Evolutionary conservation across 129 eudicot species (phyloP).

Genomic region (Flaveria robusta): DNA sequence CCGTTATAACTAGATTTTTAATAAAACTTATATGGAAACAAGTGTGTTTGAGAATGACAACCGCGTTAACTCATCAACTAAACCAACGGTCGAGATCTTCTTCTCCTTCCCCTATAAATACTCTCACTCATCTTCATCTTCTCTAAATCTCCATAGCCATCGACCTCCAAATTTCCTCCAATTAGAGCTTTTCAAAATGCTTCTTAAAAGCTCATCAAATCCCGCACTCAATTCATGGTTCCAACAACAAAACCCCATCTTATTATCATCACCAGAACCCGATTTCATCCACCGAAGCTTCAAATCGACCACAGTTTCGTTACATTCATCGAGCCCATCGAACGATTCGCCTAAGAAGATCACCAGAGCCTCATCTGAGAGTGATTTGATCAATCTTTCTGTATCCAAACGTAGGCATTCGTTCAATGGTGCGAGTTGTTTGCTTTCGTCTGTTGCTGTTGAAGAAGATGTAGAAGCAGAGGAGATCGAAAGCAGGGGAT

Average conservation of each 20-base stretch:
- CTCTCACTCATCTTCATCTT: background rate
- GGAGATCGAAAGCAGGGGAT: slow-evolving; percentile 28
- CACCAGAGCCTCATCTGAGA: slow-evolving; percentile 38
- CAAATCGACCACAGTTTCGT: slow-evolving; percentile 26
- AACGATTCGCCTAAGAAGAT: slow-evolving; percentile 28
- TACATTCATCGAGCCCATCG: slow-evolving; percentile 3
- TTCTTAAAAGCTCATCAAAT: slow-evolving; percentile 53
- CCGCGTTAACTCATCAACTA: slow-evolving; percentile 19
- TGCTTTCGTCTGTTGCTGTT: slow-evolving; percentile 13
- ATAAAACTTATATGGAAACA: background rate
- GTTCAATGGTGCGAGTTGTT: background rate
- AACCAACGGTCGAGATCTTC: slow-evolving; percentile 32
- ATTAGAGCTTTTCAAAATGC: slow-evolving; percentile 31
- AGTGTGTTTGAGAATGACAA: slow-evolving; percentile 4
- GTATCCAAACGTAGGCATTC: slow-evolving; percentile 20
- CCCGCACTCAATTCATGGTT: slow-evolving; percentile 53
- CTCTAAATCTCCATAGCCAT: background rate
- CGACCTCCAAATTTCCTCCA: slow-evolving; percentile 5
- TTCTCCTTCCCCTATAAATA: slow-evolving; percentile 20
- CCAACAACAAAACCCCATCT: slow-evolving; percentile 23
- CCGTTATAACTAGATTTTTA: too few species aligned
- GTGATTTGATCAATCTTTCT: slow-evolving; percentile 27
- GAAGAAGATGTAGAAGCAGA: slow-evolving; percentile 35
- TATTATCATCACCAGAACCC: slow-evolving; percentile 34
- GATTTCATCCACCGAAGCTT: slow-evolving; percentile 15